phyloP scores from a whole-genome alignment of 2,329 filamentous ascomycete genomes.

The Scedosporium boydii region DNA sequence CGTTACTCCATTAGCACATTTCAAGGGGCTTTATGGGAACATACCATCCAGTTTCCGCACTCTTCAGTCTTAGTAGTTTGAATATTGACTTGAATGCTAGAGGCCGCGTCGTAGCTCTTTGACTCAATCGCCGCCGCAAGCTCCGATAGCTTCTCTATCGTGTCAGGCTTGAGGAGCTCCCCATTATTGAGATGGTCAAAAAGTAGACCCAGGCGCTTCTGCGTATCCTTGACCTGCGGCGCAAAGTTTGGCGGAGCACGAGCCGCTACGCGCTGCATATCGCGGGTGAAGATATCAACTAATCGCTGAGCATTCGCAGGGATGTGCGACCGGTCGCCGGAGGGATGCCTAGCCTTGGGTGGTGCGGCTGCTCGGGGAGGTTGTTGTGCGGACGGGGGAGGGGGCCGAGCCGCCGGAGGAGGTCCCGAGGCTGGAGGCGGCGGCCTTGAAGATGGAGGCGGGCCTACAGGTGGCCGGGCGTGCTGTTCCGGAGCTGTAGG shows the following conservation, averaged over 20 bases:
- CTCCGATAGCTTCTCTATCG: constrained; percentile 55
- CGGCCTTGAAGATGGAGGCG: constrained; percentile 28
- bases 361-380: constrained; percentile 32
- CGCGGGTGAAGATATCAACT: constrained; percentile 69
- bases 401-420: constrained; percentile 29
- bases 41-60: constrained; percentile 81
- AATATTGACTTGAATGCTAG: constrained; percentile 63
- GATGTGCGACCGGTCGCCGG: constrained; percentile 86
- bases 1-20: too few species aligned
- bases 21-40: constrained; percentile 18
- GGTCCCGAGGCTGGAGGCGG: constrained; percentile 7
- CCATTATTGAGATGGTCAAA: constrained; percentile 97
- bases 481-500: constrained; percentile 27
- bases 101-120: constrained; percentile 60
- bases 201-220: constrained; percentile 85
- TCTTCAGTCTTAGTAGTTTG: constrained; percentile 69
- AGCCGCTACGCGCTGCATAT: constrained; percentile 81
- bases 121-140: constrained; percentile 57
- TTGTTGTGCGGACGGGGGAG: constrained; percentile 29
- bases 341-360: constrained; percentile 58
- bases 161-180: constrained; percentile 75
- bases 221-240: constrained; percentile 83
- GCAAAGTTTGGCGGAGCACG: constrained; percentile 82
- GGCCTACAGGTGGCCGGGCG: constrained; percentile 26
- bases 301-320: constrained; percentile 65